Base-by-base conservation (phyloP, 148 eudicot species). In the Beta vulgaris region DNA sequence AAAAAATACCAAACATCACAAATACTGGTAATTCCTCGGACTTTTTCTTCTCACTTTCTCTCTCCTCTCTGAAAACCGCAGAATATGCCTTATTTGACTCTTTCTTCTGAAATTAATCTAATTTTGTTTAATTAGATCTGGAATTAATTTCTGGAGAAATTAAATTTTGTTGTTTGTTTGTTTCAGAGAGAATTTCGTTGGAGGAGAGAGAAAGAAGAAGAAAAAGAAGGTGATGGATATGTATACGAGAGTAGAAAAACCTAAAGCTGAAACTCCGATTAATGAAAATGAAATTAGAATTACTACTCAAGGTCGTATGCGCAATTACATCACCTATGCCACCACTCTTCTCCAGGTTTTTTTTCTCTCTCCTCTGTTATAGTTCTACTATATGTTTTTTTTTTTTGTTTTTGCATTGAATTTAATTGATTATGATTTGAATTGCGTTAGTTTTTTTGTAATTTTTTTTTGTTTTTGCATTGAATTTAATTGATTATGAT, bases 281-380 rank as follows among this genome's bases (percentile, higher is more conserved):
- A 82, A 80, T 14, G 84, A 85, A 71, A 85, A 85, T 76, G 88
- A 85, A 73, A 85, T 85, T 28, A 73, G 88, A 25, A 76, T 85
- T 32, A 85, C 85, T 60, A 75, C 86, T 68, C 88, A 80, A 72
- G 88, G 86, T 53, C 82, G 88, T 57, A 82, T 85, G 82, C 76
- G 88, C 23, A 85, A 85, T 73, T 85, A 85, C 78, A 85, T 82
- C 66, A 80, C 84, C 78, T 85, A 85, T 65, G 88, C 86, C 44
- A 71, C 82, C 67, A 80, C 85, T 75, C 86, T 85, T 31, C 71
- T 85, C 69, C 85, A 77, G 86, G 88, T 85, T 40, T 32, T 4
- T 16, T 44, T 29, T 71, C 7, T 42, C 21, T 71, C 7, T 51
- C 19, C 60, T 26, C 63, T 37, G 1, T 23, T 53, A 16, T 35